These are phyloP conservation scores for Termitomyces sp. DNA, from an alignment of 768 basidiomycete species.

Conservation along the genomic window DNA sequence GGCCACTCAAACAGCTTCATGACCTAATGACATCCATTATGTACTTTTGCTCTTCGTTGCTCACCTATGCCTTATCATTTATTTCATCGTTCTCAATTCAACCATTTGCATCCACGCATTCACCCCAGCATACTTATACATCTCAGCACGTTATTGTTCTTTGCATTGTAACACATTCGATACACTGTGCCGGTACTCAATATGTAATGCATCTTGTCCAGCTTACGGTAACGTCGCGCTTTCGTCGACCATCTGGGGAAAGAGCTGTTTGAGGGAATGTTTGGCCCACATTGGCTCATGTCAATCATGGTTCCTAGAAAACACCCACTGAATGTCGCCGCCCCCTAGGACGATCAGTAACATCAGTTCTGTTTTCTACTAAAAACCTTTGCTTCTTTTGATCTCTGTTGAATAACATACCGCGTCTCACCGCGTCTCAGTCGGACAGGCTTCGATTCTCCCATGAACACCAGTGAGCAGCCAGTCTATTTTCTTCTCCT, in stretches of 20 bases:
- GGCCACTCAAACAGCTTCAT: constrained; percentile 35
- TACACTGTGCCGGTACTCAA: constrained; percentile 29
- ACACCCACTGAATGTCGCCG: neutral
- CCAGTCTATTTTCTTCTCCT: neutral
- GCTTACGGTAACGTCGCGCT: no score
- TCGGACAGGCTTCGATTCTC: neutral
- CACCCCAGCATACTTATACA: constrained; percentile 31
- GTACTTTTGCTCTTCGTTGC: constrained; percentile 25
- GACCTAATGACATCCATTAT: constrained; percentile 28
- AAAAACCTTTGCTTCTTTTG: neutral
- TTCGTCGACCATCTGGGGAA: neutral
- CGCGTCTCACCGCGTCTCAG: neutral
- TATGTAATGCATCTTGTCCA: constrained; percentile 7
- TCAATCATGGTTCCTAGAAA: neutral
- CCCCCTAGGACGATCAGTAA: neutral
- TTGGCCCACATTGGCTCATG: neutral
- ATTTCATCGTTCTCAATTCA: constrained; percentile 32
- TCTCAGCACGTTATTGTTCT: constrained; percentile 26
- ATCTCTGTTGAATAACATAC: neutral
- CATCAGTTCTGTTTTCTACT: neutral
- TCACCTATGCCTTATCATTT: constrained; percentile 25
- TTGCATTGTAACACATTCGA: constrained; percentile 50
- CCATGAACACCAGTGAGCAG: constrained; percentile 14
- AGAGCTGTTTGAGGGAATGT: neutral
- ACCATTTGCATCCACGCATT: constrained; percentile 30